Evolutionary conservation across 1,139 yeast species (phyloP).

Genomic region (Candida mesenterica): DNA sequence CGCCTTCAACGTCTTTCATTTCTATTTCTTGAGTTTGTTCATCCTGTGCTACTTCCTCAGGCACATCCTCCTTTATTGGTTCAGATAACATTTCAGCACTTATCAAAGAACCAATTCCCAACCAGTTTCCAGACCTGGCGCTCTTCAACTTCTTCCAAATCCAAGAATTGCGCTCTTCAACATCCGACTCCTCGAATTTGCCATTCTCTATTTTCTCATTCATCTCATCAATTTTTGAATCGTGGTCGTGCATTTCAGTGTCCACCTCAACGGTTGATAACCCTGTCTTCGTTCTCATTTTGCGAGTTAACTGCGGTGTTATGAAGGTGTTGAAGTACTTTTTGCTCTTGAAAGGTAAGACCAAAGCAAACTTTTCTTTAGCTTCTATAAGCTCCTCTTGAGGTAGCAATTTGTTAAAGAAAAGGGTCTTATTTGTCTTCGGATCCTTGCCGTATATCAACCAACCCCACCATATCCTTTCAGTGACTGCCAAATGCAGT

Average conservation of each 20-base stretch:
- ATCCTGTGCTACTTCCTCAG: slow-evolving; percentile 9
- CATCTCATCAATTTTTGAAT: slow-evolving; percentile 12
- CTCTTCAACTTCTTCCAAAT: slow-evolving; percentile 31
- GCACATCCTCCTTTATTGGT: too few species aligned
- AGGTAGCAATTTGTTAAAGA: slow-evolving; percentile 23
- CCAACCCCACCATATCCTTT: slow-evolving; percentile 45
- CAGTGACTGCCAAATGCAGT: slow-evolving; percentile 28
- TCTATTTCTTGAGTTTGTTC: slow-evolving; percentile 7
- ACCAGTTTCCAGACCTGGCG: slow-evolving; percentile 19
- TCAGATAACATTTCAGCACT: slow-evolving; percentile 18
- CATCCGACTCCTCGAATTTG: slow-evolving; percentile 11
- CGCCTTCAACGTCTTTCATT: slow-evolving; percentile 2
- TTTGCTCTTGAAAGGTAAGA: slow-evolving; percentile 32
- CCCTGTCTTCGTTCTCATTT: slow-evolving; percentile 39
- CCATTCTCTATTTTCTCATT: slow-evolving; percentile 13
- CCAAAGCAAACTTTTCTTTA: slow-evolving; percentile 17
- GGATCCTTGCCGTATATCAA: slow-evolving; percentile 39
- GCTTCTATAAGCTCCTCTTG: slow-evolving; percentile 22
- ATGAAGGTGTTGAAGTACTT: slow-evolving; percentile 43
- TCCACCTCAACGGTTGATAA: slow-evolving; percentile 19
- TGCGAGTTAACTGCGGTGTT: slow-evolving; percentile 45
- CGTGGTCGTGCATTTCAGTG: slow-evolving; percentile 4
- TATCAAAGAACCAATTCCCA: slow-evolving; percentile 12
- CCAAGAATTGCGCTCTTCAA: slow-evolving; percentile 27
- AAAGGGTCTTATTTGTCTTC: slow-evolving; percentile 28